Percentiles rank a stretch among this genome's conserved stretches.
phyloP scores from a whole-genome alignment of 768 basidiomycete species.

The Amanita exitialis region DNA sequence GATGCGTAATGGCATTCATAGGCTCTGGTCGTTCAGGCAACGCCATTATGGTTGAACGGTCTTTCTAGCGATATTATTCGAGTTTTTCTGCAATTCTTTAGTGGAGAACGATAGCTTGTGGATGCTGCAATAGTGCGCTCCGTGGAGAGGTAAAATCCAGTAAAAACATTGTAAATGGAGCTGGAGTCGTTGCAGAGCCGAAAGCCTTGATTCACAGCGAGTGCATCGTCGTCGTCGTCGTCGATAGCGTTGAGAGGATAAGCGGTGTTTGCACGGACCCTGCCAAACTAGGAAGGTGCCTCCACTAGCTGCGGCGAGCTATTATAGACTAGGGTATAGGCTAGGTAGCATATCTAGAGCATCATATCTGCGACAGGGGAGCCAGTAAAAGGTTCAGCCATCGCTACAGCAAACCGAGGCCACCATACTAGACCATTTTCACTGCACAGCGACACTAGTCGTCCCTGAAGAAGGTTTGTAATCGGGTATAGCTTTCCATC shows the following conservation, averaged over 20 bases:
- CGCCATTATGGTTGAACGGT: background rate
- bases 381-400: background rate
- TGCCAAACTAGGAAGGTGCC: constrained; percentile 1
- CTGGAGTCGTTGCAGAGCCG: background rate
- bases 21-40: constrained; percentile 27
- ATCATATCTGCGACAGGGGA: background rate
- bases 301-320: background rate
- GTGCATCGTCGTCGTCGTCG: constrained; percentile 2
- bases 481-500: background rate
- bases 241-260: background rate
- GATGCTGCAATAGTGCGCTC: constrained; percentile 5
- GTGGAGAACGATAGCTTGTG: background rate
- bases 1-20: constrained; percentile 76
- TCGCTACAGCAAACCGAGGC: background rate
- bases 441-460: background rate
- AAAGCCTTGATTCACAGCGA: background rate
- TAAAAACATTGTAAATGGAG: background rate
- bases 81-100: background rate
- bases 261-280: background rate
- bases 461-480: background rate
- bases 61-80: background rate
- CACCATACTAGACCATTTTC: background rate
- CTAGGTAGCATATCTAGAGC: background rate
- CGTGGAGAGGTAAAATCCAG: background rate
- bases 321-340: background rate